Evolutionary conservation across 2,329 filamentous ascomycete genomes (phyloP).

Genomic region (Diaporthe nobilis): DNA sequence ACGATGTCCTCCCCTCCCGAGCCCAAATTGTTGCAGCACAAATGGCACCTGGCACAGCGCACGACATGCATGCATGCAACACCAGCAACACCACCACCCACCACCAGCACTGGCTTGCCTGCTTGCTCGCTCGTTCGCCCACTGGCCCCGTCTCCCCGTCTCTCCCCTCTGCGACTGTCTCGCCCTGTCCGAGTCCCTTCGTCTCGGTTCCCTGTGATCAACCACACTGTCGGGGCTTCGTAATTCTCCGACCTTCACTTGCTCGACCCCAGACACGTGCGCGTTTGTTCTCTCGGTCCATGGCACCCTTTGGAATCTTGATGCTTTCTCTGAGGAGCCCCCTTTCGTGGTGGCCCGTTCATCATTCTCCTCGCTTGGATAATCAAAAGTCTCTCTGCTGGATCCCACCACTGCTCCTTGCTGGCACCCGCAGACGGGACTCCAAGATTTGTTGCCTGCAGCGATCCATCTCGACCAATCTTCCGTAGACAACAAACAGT

Average conservation of each 20-base stretch:
- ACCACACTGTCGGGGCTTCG: neutral
- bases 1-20: constrained; percentile 27
- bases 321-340: neutral
- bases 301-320: neutral
- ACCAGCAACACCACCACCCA: neutral
- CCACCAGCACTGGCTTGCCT: neutral
- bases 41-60: constrained; percentile 19
- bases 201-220: constrained; percentile 8
- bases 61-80: constrained; percentile 24
- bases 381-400: neutral
- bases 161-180: neutral
- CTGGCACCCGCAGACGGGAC: too few relatives aligned
- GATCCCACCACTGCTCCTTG: neutral
- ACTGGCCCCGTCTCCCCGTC: constrained; percentile 4
- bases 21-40: constrained; percentile 18
- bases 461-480: neutral
- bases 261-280: neutral
- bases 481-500: neutral
- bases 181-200: neutral
- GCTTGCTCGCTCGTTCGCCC: neutral
- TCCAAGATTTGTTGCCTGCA: neutral
- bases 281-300: neutral
- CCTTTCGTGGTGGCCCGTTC: neutral
- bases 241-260: constrained; percentile 6
- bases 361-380: neutral